Conservation (phyloP, 176 grass and related monocot species). For the Stipa capillata region DNA sequence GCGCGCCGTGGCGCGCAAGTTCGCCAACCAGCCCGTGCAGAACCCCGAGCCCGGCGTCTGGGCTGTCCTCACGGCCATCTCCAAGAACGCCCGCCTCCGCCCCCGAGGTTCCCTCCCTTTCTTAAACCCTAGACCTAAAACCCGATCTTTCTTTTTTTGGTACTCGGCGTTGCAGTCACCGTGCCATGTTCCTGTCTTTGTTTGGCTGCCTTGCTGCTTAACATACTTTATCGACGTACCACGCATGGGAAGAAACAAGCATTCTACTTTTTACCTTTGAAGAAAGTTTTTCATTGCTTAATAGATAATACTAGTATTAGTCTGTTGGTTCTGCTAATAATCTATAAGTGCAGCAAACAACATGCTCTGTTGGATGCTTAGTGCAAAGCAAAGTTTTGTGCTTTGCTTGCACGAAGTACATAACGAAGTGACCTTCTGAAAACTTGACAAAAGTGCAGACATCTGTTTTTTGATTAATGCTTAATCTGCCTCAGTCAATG, state of each 20-base stretch:
- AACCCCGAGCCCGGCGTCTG: constrained; percentile 62
- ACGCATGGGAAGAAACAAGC: background rate
- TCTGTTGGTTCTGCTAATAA: background rate
- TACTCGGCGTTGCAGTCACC: background rate
- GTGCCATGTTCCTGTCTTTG: background rate
- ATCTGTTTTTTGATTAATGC: background rate
- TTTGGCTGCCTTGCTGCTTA: background rate
- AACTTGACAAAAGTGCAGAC: background rate
- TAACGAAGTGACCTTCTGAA: background rate
- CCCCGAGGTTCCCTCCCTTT: constrained; percentile 43
- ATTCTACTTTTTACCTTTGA: background rate
- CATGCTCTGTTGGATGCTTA: background rate
- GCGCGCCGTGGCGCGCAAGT: constrained; percentile 63
- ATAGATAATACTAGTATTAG: background rate
- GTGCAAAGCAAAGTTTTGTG: background rate
- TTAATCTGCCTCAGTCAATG: background rate
- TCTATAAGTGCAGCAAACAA: background rate
- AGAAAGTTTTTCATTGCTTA: background rate
- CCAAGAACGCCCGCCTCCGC: constrained; percentile 65
- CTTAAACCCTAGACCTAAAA: constrained; percentile 41
- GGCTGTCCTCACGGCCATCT: constrained; percentile 85
- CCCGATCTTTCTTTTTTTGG: background rate
- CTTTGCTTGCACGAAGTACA: background rate
- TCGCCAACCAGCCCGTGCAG: constrained; percentile 62
- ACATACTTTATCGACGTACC: background rate